Conservation (phyloP, 2,329 filamentous ascomycete species). For the Neonectria magnoliae region DNA sequence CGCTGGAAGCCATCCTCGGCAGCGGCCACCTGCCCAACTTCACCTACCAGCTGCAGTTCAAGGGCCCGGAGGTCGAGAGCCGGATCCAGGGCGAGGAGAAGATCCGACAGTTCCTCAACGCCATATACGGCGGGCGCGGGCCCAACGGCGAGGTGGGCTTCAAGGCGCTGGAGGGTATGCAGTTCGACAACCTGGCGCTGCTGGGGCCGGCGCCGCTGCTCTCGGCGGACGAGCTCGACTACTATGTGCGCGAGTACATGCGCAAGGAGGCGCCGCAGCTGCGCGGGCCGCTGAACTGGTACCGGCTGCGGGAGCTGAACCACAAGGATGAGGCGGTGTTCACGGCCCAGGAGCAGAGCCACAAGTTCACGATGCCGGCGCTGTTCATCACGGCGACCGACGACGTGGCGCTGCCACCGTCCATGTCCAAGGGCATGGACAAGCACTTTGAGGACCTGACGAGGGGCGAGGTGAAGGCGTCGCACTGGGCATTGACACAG, state of each 20-base stretch:
- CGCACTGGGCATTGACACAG: conserved; percentile 88
- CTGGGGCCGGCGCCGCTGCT: conserved; percentile 69
- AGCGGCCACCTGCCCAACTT: conserved; percentile 71
- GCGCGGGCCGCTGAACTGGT: conserved; percentile 88
- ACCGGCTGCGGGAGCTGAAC: conserved; percentile 78
- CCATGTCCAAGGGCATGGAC: conserved; percentile 78
- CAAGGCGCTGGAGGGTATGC: conserved; percentile 67
- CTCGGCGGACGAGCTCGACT: conserved; percentile 75
- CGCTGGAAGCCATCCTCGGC: conserved; percentile 69
- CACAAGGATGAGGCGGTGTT: conserved; percentile 77
- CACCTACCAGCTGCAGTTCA: conserved; percentile 85
- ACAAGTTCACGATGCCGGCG: conserved; percentile 67
- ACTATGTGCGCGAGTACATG: conserved; percentile 78
- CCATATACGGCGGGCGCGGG: conserved; percentile 74
- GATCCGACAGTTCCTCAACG: conserved; percentile 76
- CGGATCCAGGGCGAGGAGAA: conserved; percentile 66
- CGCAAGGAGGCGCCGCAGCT: conserved; percentile 68
- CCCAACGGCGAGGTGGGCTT: conserved; percentile 67
- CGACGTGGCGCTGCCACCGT: conserved; percentile 78
- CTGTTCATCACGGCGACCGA: conserved; percentile 78
- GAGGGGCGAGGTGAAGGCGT: conserved; percentile 70
- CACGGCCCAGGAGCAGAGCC: conserved; percentile 59
- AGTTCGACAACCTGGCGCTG: conserved; percentile 69
- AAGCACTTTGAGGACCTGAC: conserved; percentile 72
- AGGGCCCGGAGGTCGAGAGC: conserved; percentile 72